Evolutionary conservation across 177 flowering plant genomes (phyloP).

Genomic region (Vitis hybrid): DNA sequence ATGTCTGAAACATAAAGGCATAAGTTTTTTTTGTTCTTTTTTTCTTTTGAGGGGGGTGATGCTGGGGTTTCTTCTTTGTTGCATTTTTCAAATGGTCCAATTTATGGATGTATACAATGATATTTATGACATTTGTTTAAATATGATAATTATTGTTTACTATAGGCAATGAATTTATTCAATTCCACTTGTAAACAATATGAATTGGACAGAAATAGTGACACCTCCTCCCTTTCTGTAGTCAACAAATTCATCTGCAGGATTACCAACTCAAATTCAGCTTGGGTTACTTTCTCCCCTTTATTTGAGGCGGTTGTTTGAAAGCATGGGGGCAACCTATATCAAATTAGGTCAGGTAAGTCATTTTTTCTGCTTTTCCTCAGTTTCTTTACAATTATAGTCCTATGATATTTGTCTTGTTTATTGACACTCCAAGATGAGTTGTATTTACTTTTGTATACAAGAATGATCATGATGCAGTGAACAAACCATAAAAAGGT

Average conservation of each 20-base stretch:
- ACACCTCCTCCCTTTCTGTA: conserved; percentile 21
- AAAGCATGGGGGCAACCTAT: conserved; percentile 95
- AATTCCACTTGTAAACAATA: background rate
- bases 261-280: conserved; percentile 65
- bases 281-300: conserved; percentile 79
- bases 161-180: background rate
- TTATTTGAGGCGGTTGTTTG: conserved; percentile 84
- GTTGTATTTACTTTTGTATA: background rate
- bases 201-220: background rate
- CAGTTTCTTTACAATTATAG: background rate
- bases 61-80: no score
- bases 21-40: no score
- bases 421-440: no score
- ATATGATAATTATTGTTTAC: background rate
- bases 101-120: no score
- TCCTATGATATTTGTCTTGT: no score
- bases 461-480: background rate
- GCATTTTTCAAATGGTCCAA: no score
- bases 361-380: background rate
- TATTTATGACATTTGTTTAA: no score
- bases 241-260: conserved; percentile 61
- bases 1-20: no score
- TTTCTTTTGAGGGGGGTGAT: no score
- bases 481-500: no score
- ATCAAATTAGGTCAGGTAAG: conserved; percentile 92